Conservation (phyloP, 768 basidiomycete species). For the Suillus subaureus region DNA sequence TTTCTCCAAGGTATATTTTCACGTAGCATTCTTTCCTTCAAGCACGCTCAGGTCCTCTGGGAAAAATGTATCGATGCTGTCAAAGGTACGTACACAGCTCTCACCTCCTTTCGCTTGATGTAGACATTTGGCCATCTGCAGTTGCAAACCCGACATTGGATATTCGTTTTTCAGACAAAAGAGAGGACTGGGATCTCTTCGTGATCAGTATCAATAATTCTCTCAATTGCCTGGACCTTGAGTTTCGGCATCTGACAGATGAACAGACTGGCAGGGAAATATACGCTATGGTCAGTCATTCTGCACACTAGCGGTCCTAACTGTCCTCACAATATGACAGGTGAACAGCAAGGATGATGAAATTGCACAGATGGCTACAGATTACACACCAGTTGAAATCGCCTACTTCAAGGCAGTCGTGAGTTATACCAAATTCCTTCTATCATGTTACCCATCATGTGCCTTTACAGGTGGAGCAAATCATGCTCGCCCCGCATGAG, state of each 20-base stretch:
- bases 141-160: conserved; percentile 55
- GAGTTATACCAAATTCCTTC: conserved; percentile 25
- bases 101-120: neutral
- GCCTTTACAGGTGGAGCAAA: conserved; percentile 71
- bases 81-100: conserved; percentile 47
- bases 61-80: conserved; percentile 67
- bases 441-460: conserved; percentile 4
- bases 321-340: conserved; percentile 37
- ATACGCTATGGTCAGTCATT: conserved; percentile 64
- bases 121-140: conserved; percentile 29
- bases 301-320: neutral
- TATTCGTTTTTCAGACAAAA: conserved; percentile 42
- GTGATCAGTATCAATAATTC: conserved; percentile 59
- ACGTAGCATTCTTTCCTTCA: conserved; percentile 64
- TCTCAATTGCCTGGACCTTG: conserved; percentile 72
- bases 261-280: conserved; percentile 64
- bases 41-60: conserved; percentile 68
- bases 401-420: conserved; percentile 85
- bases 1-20: conserved; percentile 82
- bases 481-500: conserved; percentile 77
- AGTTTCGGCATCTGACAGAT: conserved; percentile 64
- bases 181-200: conserved; percentile 61
- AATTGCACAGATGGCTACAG: conserved; percentile 82
- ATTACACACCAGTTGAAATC: conserved; percentile 79
- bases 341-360: conserved; percentile 82